Percentiles rank a stretch among this genome's conserved stretches.
Evolutionary conservation across 2,329 filamentous ascomycete species (phyloP).

Genomic region (Aspergillus candidus): DNA sequence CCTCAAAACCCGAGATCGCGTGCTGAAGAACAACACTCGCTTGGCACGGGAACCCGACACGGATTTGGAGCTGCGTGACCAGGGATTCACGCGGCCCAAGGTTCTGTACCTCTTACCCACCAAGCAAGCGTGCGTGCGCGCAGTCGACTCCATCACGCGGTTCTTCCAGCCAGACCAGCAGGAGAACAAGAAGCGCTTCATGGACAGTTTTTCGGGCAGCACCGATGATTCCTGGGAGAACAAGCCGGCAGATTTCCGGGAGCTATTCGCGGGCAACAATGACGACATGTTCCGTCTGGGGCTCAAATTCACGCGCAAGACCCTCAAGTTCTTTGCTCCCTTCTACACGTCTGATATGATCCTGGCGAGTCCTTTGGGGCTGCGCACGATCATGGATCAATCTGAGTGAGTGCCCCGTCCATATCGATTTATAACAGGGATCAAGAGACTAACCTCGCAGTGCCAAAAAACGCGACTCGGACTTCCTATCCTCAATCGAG

Average conservation of each 20-base stretch:
- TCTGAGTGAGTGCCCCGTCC: conserved; percentile 62
- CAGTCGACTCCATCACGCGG: conserved; percentile 68
- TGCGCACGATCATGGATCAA: conserved; percentile 84
- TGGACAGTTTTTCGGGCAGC: conserved; percentile 70
- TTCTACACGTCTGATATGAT: conserved; percentile 98
- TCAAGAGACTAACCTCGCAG: conserved; percentile 23
- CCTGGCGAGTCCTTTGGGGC: conserved; percentile 78
- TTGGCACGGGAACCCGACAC: conserved; percentile 61
- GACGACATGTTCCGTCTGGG: conserved; percentile 96
- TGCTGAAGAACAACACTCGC: conserved; percentile 86
- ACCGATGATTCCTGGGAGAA: conserved; percentile 63
- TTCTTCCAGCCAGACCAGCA: conserved; percentile 81
- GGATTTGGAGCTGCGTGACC: conserved; percentile 74
- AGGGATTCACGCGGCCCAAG: conserved; percentile 93
- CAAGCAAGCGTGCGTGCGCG: conserved; percentile 73
- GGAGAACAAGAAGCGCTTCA: conserved; percentile 89
- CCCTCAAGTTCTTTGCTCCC: conserved; percentile 85
- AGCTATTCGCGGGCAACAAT: conserved; percentile 89
- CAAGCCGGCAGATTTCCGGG: conserved; percentile 78
- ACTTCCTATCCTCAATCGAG: conserved; percentile 93
- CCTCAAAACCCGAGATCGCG: conserved; percentile 83
- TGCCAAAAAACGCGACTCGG: conserved; percentile 66
- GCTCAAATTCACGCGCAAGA: conserved; percentile 95
- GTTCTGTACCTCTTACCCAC: conserved; percentile 87
- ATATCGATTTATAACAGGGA: no score